These are phyloP conservation scores for Phytophthora nicotianae DNA, from an alignment of 352 stramenopile species.

Conservation along the genomic window DNA sequence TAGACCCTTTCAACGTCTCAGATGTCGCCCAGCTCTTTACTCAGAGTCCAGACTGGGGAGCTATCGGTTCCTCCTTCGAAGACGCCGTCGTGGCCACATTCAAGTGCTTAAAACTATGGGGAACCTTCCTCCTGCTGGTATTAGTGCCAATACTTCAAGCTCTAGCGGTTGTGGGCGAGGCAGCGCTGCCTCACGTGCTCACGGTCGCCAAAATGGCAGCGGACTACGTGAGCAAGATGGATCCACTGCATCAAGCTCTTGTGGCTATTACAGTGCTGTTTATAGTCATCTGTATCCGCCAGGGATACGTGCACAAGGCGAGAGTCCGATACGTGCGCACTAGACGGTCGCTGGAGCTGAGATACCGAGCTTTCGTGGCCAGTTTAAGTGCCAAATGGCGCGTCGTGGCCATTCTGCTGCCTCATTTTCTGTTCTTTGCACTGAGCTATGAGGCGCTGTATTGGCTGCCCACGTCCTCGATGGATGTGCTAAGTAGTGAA, in stretches of 20 bases:
- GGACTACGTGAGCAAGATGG: constrained; percentile 56
- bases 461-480: constrained; percentile 52
- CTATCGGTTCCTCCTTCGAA: constrained; percentile 63
- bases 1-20: constrained; percentile 29
- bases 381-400: constrained; percentile 79
- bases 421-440: constrained; percentile 69
- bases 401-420: constrained; percentile 59
- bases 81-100: constrained; percentile 60
- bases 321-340: constrained; percentile 58
- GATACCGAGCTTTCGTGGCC: constrained; percentile 69
- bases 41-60: constrained; percentile 62
- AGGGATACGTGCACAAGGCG: constrained; percentile 69
- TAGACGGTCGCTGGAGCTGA: constrained; percentile 52
- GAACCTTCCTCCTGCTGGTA: constrained; percentile 54
- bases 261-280: constrained; percentile 40
- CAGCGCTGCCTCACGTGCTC: constrained; percentile 71
- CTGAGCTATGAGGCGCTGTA: constrained; percentile 63
- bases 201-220: constrained; percentile 37
- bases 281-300: constrained; percentile 55
- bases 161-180: constrained; percentile 50
- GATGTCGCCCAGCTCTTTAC: constrained; percentile 49
- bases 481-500: constrained; percentile 63
- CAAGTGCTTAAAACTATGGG: constrained; percentile 66
- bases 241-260: constrained; percentile 62
- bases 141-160: constrained; percentile 50